Evolutionary conservation across 176 grass and related monocot genomes (phyloP).

Genomic region (Puya raimondii): DNA sequence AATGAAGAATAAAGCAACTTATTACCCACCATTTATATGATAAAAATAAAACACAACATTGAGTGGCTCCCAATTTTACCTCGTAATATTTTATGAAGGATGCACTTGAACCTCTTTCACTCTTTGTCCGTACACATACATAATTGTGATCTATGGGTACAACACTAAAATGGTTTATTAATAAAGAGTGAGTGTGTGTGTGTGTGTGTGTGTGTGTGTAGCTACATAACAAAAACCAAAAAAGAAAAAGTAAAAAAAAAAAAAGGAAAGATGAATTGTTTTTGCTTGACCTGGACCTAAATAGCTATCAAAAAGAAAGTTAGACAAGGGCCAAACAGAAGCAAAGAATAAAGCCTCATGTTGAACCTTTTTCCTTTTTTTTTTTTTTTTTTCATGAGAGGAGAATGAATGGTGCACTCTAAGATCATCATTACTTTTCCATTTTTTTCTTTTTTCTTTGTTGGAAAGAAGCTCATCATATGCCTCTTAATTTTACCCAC

Average conservation of each 20-base stretch:
- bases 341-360: conserved; percentile 15
- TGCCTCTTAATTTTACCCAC: conserved; percentile 14
- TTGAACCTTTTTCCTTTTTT: neutral
- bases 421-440: neutral
- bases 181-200: too few relatives aligned
- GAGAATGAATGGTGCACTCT: neutral
- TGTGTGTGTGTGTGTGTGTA: too few relatives aligned
- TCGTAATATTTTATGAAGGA: too few relatives aligned
- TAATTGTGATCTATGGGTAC: too few relatives aligned
- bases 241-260: neutral
- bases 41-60: too few relatives aligned
- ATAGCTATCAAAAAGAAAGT: conserved; percentile 4
- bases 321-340: conserved; percentile 18
- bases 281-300: conserved; percentile 9
- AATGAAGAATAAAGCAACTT: too few relatives aligned
- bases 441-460: conserved; percentile 14
- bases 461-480: conserved; percentile 20
- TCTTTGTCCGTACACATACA: too few relatives aligned
- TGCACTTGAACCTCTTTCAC: too few relatives aligned
- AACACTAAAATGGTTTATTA: too few relatives aligned
- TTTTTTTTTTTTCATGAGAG: neutral
- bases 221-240: neutral
- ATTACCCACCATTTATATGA: too few relatives aligned
- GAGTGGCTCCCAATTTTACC: too few relatives aligned
- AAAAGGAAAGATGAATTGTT: neutral